A percentile compares a stretch with the other conserved stretches of the same genome.
phyloP scores from a whole-genome alignment of 768 basidiomycete species.

The Hericium alpestre region DNA sequence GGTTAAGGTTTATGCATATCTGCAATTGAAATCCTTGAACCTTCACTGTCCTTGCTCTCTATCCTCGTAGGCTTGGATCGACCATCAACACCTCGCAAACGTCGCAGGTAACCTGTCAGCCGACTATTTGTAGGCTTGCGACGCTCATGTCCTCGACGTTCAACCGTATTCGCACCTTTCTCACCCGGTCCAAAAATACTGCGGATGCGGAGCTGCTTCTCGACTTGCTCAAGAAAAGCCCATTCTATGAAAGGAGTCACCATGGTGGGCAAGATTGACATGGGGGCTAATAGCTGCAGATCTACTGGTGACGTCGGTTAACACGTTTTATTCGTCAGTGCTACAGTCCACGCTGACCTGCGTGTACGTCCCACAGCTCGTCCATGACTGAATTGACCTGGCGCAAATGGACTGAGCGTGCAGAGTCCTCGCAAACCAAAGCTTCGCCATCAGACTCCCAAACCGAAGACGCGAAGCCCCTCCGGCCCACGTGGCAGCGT shows the following conservation, averaged over 20 bases:
- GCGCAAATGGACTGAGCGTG: slow-evolving; percentile 9
- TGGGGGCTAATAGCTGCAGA: slow-evolving; percentile 13
- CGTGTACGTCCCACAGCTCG: background rate
- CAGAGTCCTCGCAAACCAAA: background rate
- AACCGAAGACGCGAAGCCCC: background rate
- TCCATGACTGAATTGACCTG: slow-evolving; percentile 13
- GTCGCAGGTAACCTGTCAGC: too few relatives aligned
- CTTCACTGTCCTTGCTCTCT: too few relatives aligned
- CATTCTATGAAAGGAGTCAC: slow-evolving; percentile 8
- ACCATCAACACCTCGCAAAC: too few relatives aligned
- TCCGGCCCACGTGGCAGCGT: slow-evolving; percentile 12
- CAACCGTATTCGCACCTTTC: background rate
- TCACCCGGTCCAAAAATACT: background rate
- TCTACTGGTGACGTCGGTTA: slow-evolving; percentile 7
- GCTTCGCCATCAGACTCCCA: background rate
- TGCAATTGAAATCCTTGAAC: too few relatives aligned
- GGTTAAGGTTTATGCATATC: too few relatives aligned
- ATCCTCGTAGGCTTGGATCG: too few relatives aligned
- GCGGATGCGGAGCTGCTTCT: background rate
- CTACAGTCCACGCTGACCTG: background rate
- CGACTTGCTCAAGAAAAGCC: background rate
- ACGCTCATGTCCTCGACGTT: background rate
- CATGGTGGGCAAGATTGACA: slow-evolving; percentile 11
- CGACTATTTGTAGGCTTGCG: too few relatives aligned
- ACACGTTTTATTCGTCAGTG: background rate